A percentile compares a stretch with the other conserved stretches of the same genome.
Conservation (phyloP, 2,329 filamentous ascomycete species). For the Parastagonospora nodorum region DNA sequence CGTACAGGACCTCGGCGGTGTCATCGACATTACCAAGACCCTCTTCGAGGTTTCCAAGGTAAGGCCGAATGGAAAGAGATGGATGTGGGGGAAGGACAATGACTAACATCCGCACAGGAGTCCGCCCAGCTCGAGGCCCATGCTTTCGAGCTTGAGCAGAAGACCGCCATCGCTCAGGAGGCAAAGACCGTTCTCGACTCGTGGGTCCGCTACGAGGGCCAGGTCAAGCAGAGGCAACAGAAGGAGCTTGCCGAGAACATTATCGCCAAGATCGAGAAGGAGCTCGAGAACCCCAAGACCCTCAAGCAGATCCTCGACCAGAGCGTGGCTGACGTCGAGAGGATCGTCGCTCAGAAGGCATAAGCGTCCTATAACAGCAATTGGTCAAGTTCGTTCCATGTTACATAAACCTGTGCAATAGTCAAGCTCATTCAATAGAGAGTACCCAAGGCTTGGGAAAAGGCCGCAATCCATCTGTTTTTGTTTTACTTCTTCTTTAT, state of each 20-base stretch:
- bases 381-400: conserved; percentile 37
- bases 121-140: conserved; percentile 94
- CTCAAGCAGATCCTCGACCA: conserved; percentile 98
- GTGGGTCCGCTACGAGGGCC: conserved; percentile 97
- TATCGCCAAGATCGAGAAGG: conserved; percentile 98
- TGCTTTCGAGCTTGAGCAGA: conserved; percentile 97
- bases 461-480: conserved; percentile 27
- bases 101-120: conserved; percentile 65
- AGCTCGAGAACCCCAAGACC: conserved; percentile 96
- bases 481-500: conserved; percentile 10
- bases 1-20: conserved; percentile 91
- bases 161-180: conserved; percentile 87
- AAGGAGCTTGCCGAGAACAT: conserved; percentile 89
- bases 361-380: conserved; percentile 37
- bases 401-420: conserved; percentile 51
- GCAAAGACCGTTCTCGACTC: conserved; percentile 96
- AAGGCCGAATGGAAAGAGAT: conserved; percentile 36
- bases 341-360: conserved; percentile 45
- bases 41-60: conserved; percentile 99
- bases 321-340: conserved; percentile 94
- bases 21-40: conserved; percentile 95
- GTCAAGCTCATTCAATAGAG: conserved; percentile 44
- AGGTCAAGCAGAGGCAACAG: conserved; percentile 99
- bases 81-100: neutral
- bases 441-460: conserved; percentile 34